Conservation (phyloP, 169 alveolate genomes). For the Eimeria tenella region DNA sequence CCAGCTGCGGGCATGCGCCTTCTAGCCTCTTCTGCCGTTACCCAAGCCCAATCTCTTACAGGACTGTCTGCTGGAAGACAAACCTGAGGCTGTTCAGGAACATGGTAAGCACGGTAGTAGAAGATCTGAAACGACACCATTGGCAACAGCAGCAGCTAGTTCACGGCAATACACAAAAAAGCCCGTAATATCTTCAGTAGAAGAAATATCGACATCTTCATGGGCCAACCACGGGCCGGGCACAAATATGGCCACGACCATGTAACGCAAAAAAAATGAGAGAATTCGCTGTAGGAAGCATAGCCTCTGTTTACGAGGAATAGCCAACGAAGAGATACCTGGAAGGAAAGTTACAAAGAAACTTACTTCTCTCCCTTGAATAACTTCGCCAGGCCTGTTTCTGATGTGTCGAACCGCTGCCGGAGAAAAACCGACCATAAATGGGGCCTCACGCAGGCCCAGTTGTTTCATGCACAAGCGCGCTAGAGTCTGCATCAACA, state of each 20-base stretch:
- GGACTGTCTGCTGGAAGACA: slow-evolving; percentile 59
- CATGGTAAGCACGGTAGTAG: slow-evolving; percentile 79
- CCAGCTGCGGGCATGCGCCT: slow-evolving; percentile 31
- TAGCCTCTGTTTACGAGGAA: not conserved
- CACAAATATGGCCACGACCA: not conserved
- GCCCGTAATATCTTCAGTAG: not conserved
- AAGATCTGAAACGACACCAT: slow-evolving; percentile 42
- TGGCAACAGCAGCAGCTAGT: not conserved
- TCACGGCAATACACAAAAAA: not conserved
- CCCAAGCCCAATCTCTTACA: slow-evolving; percentile 79
- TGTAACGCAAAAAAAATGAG: too few species aligned
- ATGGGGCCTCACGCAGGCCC: slow-evolving; percentile 73
- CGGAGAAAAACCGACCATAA: slow-evolving; percentile 71
- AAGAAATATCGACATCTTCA: not conserved
- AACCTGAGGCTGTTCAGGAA: slow-evolving; percentile 75
- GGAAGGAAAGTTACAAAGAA: not conserved
- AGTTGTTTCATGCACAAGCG: slow-evolving; percentile 80
- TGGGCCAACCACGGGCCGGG: not conserved
- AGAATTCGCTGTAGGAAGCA: too few species aligned
- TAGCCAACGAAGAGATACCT: not conserved
- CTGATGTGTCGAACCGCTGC: slow-evolving; percentile 22
- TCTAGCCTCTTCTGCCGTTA: slow-evolving; percentile 63
- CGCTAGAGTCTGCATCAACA: slow-evolving; percentile 68
- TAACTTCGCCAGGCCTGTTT: slow-evolving; percentile 11
- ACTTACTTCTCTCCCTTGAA: slow-evolving; percentile 35